These are phyloP conservation scores for Tubosaeta sp. DNA, from an alignment of 768 basidiomycete species.

Conservation along the genomic window DNA sequence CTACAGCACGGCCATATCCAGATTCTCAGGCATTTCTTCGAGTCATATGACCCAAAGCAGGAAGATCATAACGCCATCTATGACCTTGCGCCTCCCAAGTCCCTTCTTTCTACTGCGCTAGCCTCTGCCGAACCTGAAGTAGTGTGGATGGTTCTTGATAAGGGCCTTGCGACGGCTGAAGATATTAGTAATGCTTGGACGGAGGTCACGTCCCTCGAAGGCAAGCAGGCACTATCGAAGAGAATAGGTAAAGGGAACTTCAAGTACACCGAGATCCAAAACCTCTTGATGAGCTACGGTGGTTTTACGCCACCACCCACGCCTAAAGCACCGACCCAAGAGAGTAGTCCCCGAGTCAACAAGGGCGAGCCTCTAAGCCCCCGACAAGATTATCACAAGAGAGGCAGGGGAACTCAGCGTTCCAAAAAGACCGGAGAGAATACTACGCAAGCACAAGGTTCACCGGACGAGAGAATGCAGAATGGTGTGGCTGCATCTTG, in stretches of 20 bases:
- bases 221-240: conserved; percentile 22
- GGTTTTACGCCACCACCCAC: conserved; percentile 46
- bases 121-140: conserved; percentile 59
- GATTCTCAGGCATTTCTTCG: conserved; percentile 58
- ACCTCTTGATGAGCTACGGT: conserved; percentile 49
- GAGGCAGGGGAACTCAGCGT: conserved; percentile 8
- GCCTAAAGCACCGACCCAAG: conserved; percentile 14
- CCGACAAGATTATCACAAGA: not conserved
- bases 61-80: conserved; percentile 51
- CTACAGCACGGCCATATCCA: conserved; percentile 48
- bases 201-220: conserved; percentile 38
- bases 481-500: conserved; percentile 10
- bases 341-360: conserved; percentile 11
- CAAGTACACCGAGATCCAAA: conserved; percentile 47
- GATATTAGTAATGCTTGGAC: conserved; percentile 53
- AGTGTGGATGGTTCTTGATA: conserved; percentile 61
- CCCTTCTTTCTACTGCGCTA: conserved; percentile 53
- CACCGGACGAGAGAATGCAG: conserved; percentile 3
- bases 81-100: conserved; percentile 33
- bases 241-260: conserved; percentile 25
- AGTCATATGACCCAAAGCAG: conserved; percentile 52
- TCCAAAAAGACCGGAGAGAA: not conserved
- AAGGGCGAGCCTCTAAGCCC: conserved; percentile 3
- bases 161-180: conserved; percentile 43
- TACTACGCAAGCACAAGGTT: not conserved